Base-by-base conservation (phyloP, 352 stramenopile genomes). In the Phytophthora pseudosyringae region DNA sequence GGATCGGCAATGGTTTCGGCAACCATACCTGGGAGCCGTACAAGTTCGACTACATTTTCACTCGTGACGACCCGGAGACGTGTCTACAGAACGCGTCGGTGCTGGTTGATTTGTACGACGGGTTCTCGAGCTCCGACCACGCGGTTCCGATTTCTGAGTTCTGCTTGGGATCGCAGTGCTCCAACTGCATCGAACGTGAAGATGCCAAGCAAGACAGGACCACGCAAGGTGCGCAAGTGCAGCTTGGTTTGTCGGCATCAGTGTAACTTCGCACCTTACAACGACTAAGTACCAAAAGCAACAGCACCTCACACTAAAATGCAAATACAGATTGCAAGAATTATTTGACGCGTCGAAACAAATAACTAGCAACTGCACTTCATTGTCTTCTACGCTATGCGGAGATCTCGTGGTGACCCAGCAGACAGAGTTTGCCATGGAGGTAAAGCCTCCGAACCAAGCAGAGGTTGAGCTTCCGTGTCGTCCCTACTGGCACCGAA, bases 21-120 rank as follows among this genome's bases (percentile, higher is more conserved):
- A 66, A 56, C 35, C 33, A 62, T 1, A 63, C 62, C 35, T 50
- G 33, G 73, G 67, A 66, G n/a, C 58, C 58, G 25, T 48, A 56
- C 41, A 90, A 90, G 60, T 68, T 88, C 50, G 83, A 90, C 71
- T 90, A 89, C 76, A 83, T 90, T 43, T 84, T 88, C 57, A 55
- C 75, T 18, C 78, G 78, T 12, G 57, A 63, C 28, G 73, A 89
- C 58, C 16, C 15, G 2, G 61, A 78, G 39, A 82, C 69, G 12
- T 83, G 68, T 38, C 56, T 87, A 40, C 76, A 70, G 39, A 56
- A 45, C 5, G 78, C 62, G 5, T 64, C 68, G 15, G 51, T 86
- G 52, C 69, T 88, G 40, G 63, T 58, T 0, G 78, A 87, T 54
- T 53, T 63, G 13, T 87, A 78, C 57, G 67, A 73, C 7, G 73